Percentiles rank a stretch among this genome's conserved stretches.
Evolutionary conservation across 2,329 filamentous ascomycete genomes (phyloP).

Genomic region (Colletotrichum sp.): DNA sequence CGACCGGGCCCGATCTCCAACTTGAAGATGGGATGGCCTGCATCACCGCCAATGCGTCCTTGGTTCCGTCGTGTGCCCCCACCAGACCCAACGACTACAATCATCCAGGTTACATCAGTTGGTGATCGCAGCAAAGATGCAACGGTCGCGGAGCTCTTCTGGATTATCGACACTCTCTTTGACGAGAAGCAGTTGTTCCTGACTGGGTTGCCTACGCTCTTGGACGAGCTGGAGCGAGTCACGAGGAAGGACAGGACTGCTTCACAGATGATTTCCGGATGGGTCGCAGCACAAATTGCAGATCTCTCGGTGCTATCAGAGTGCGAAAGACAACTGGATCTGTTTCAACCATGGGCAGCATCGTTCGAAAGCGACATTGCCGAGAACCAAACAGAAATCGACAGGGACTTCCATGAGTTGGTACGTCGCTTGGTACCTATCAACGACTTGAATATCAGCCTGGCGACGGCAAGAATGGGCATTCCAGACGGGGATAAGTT

Average conservation of each 20-base stretch:
- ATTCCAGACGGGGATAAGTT: conserved; percentile 45
- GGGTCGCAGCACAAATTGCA: conserved; percentile 39
- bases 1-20: background rate
- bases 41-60: conserved; percentile 46
- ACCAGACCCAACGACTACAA: conserved; percentile 17
- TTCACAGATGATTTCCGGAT: conserved; percentile 40
- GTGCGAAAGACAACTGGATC: conserved; percentile 46
- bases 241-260: conserved; percentile 39
- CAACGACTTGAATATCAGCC: conserved; percentile 15
- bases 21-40: conserved; percentile 20
- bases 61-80: conserved; percentile 35
- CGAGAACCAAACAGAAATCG: conserved; percentile 27
- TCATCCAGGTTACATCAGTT: conserved; percentile 25
- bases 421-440: conserved; percentile 22
- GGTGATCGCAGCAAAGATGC: conserved; percentile 19
- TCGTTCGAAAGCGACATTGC: conserved; percentile 37
- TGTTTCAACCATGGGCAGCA: conserved; percentile 54
- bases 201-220: conserved; percentile 33
- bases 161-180: conserved; percentile 41
- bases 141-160: conserved; percentile 32
- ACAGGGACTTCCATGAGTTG: conserved; percentile 26
- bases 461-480: conserved; percentile 25
- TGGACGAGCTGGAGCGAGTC: conserved; percentile 55
- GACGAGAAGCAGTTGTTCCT: conserved; percentile 38
- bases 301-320: conserved; percentile 51